phyloP scores from a whole-genome alignment of 2,329 filamentous ascomycete species.

The Diaporthe velutina region DNA sequence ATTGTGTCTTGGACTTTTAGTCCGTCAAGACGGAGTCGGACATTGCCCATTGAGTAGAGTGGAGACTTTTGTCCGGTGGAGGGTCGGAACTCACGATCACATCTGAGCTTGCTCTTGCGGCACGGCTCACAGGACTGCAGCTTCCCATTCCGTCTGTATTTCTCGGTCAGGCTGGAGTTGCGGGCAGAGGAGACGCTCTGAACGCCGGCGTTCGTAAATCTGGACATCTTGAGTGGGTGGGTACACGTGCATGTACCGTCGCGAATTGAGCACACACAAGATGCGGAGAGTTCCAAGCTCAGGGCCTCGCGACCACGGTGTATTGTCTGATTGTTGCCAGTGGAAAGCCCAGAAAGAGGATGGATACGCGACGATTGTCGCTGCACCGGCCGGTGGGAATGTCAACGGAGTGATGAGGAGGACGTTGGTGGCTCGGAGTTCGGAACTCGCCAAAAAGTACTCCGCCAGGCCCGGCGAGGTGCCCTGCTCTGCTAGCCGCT shows the following conservation, averaged over 20 bases:
- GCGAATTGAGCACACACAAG: not conserved
- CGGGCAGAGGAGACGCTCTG: constrained; percentile 36
- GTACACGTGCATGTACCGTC: not conserved
- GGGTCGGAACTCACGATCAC: constrained; percentile 44
- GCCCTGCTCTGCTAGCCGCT: constrained; percentile 21
- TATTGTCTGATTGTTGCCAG: not conserved
- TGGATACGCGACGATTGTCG: not conserved
- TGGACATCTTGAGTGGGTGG: constrained; percentile 24
- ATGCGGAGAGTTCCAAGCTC: not conserved
- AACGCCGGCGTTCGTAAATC: constrained; percentile 35
- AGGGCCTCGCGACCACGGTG: not conserved
- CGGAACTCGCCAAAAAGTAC: constrained; percentile 13
- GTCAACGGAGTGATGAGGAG: not conserved
- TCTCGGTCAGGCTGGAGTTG: constrained; percentile 44
- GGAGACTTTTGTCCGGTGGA: not conserved
- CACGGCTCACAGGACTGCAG: constrained; percentile 51
- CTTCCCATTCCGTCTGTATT: constrained; percentile 52
- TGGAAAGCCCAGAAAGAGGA: not conserved
- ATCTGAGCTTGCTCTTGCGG: constrained; percentile 51
- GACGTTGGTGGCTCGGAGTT: constrained; percentile 14
- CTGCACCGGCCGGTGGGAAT: not conserved
- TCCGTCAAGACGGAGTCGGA: not conserved
- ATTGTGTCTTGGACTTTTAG: not conserved
- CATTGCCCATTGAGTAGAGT: not conserved
- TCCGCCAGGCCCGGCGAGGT: not conserved